These are phyloP conservation scores for Aureobasidium sp. DNA, from an alignment of 2,329 filamentous ascomycete species.

Conservation along the genomic window DNA sequence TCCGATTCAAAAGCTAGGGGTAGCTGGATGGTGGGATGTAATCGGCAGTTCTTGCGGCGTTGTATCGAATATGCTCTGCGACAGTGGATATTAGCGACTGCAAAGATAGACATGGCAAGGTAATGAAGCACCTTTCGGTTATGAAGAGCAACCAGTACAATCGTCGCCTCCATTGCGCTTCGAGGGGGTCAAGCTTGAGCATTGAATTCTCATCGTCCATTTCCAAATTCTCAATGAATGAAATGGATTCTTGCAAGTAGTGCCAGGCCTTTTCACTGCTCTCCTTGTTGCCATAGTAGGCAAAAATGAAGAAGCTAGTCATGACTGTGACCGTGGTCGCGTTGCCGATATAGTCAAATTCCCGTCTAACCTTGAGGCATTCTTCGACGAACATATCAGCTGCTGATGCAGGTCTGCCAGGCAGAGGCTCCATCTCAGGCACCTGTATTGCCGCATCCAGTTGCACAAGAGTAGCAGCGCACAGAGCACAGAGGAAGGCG, in stretches of 20 bases:
- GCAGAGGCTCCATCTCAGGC: constrained; percentile 17
- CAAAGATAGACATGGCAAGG: background rate
- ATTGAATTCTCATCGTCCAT: constrained; percentile 28
- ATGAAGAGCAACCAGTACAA: constrained; percentile 31
- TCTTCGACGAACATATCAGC: constrained; percentile 29
- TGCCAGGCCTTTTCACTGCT: constrained; percentile 27
- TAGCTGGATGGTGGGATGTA: constrained; percentile 25
- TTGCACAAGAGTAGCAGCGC: constrained; percentile 28
- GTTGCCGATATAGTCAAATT: constrained; percentile 25
- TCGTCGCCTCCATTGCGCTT: constrained; percentile 28
- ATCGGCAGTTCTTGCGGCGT: constrained; percentile 26
- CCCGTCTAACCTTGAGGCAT: constrained; percentile 25
- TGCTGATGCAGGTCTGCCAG: constrained; percentile 20
- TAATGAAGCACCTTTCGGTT: constrained; percentile 21
- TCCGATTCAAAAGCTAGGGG: constrained; percentile 28
- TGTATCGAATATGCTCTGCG: constrained; percentile 29
- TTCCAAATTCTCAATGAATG: constrained; percentile 26
- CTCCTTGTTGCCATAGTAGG: constrained; percentile 29
- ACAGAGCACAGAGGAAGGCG: constrained; percentile 27
- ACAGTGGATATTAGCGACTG: background rate
- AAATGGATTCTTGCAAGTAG: constrained; percentile 29
- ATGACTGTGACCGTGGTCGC: constrained; percentile 25
- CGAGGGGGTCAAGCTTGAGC: constrained; percentile 23
- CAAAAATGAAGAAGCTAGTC: constrained; percentile 30
- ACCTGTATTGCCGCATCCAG: constrained; percentile 25